Evolutionary conservation across 371 early-diverging fungal species (phyloP), one percentile per base, ranked within the genome.

Genomic region (Mortierella sp.): DNA sequence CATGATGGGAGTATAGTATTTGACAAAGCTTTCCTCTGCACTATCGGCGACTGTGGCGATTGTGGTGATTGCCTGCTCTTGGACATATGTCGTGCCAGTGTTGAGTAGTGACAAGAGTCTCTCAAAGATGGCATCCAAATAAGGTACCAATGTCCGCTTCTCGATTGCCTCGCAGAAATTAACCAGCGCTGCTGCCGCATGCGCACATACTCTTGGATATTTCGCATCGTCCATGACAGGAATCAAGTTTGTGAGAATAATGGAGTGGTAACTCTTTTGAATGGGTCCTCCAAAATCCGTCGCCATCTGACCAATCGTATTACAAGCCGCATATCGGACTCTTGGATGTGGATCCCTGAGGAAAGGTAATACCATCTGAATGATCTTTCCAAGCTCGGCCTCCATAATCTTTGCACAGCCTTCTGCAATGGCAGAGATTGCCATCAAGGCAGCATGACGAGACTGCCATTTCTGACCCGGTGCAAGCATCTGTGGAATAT

Each of bases 11-110:
- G 82, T 74, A 83, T 98, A 97, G 85, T 96, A 98, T 85, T 94
- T 92, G 70, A 86, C 86, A 76, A 98, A 98, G 72, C 90, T 84
- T 59, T 93, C 94, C 78, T 93, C 94, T 28, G 98, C 96, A 66
- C 92, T 92, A 83, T 97, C 98, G 13, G 99, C 98, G 19, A 98
- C 93, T 2, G 97, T 96, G 61, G 99, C 98, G 63, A 99, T 94
- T 23, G 98, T 95, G 28, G 98, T 97, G 74, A 99, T 93, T 28
- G 96, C 97, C 84, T 98, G 98, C 83, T 98, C 98, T 85, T 98
- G 97, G 45, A 97, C 95, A 77, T 96, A 98, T 31, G 89, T 93
- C 84, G 93, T 93, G 57, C 88, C 83, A 8, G 93, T 92, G 78
- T 89, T 90, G 67, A 98, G 87, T 70, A 98, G 89, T 29, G 89